Evolutionary conservation across 257 asterid species (phyloP).

Genomic region (Galeopsis tetrahit): DNA sequence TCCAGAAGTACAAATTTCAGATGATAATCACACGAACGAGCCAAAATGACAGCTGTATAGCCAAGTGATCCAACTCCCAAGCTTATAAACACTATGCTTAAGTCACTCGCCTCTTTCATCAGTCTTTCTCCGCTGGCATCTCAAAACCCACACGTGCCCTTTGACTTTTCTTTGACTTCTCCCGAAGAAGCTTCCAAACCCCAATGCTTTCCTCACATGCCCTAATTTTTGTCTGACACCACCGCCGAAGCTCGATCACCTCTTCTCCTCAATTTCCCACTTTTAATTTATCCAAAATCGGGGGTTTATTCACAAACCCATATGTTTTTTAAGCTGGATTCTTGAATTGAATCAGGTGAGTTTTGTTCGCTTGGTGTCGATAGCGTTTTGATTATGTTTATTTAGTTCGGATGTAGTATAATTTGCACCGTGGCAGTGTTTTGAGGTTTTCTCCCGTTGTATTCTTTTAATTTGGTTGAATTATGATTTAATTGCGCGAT

Average conservation of each 20-base stretch:
- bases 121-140: background rate
- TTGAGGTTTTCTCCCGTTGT: background rate
- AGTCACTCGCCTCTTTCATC: background rate
- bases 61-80: no score
- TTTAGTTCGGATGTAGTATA: constrained; percentile 31
- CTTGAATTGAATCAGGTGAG: constrained; percentile 44
- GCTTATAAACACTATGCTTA: no score
- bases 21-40: no score
- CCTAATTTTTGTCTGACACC: constrained; percentile 44
- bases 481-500: constrained; percentile 28
- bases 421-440: constrained; percentile 25
- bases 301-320: background rate
- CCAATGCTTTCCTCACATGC: constrained; percentile 28
- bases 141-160: constrained; percentile 42
- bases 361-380: constrained; percentile 3
- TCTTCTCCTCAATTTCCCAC: background rate
- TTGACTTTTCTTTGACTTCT: constrained; percentile 49
- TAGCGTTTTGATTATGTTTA: constrained; percentile 28
- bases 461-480: constrained; percentile 1
- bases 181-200: constrained; percentile 50
- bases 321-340: constrained; percentile 8
- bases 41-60: no score
- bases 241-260: constrained; percentile 40
- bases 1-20: no score
- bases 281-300: constrained; percentile 16